Conservation (phyloP, 2,329 filamentous ascomycete species). For the Neurospora crassa region DNA sequence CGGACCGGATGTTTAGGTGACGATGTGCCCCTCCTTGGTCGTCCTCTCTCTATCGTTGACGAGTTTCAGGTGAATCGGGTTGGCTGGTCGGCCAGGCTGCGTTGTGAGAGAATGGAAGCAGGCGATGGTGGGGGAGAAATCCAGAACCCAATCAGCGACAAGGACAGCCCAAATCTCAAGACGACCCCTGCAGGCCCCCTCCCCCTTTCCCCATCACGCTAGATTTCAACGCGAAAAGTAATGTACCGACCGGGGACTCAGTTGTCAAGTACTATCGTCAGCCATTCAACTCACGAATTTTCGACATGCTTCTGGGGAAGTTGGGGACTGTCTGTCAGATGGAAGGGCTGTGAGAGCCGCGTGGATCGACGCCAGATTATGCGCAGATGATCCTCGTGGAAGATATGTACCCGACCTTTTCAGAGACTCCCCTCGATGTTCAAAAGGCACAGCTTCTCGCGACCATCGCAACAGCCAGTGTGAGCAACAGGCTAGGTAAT, state of each 20-base stretch:
- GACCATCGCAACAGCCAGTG: neutral
- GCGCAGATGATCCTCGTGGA: neutral
- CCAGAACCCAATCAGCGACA: neutral
- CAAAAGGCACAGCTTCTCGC: neutral
- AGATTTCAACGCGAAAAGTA: neutral
- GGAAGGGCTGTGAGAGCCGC: neutral
- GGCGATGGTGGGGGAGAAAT: neutral
- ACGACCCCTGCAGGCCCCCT: constrained; percentile 6
- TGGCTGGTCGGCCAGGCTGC: constrained; percentile 9
- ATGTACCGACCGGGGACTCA: neutral
- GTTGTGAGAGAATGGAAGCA: neutral
- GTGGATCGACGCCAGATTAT: neutral
- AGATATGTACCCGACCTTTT: neutral
- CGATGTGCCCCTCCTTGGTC: constrained; percentile 1
- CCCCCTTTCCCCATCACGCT: constrained; percentile 4
- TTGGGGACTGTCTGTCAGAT: neutral
- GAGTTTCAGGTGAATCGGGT: constrained; percentile 19
- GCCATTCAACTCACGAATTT: neutral
- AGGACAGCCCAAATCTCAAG: constrained; percentile 12
- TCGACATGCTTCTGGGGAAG: neutral
- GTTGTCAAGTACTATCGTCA: neutral
- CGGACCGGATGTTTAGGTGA: constrained; percentile 3
- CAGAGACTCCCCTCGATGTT: neutral
- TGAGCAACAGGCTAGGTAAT: neutral
- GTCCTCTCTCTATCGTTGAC: constrained; percentile 13